A percentile compares a stretch with the other conserved stretches of the same genome.
These are phyloP conservation scores for Abrus pulchellus DNA, from an alignment of 306 rosid species.

Conservation along the genomic window DNA sequence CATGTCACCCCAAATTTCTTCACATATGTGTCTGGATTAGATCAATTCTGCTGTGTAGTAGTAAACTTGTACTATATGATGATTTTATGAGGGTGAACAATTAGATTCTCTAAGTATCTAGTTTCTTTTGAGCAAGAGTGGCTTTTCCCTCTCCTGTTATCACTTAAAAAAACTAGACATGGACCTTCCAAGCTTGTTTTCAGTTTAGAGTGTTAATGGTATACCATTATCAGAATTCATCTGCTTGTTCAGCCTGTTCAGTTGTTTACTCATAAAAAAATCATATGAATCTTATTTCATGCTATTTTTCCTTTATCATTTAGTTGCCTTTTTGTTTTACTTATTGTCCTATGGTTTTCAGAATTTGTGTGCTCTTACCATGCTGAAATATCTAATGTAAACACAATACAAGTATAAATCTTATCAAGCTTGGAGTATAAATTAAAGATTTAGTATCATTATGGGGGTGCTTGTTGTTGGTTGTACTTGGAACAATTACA, in stretches of 20 bases:
- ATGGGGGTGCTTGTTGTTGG: neutral
- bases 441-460: neutral
- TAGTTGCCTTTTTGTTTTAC: conserved; percentile 2
- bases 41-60: conserved; percentile 15
- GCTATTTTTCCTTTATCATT: neutral
- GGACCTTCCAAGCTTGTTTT: neutral
- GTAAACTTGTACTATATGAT: conserved; percentile 6
- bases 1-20: neutral
- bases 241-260: conserved; percentile 35
- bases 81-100: neutral
- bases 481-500: conserved; percentile 1
- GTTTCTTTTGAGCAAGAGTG: conserved; percentile 10
- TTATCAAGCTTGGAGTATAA: conserved; percentile 9
- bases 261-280: neutral
- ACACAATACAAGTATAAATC: conserved; percentile 18
- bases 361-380: conserved; percentile 20
- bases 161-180: conserved; percentile 11
- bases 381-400: neutral
- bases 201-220: conserved; percentile 1
- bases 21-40: conserved; percentile 22
- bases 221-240: conserved; percentile 15
- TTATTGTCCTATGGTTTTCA: neutral
- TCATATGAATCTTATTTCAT: neutral
- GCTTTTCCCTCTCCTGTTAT: conserved; percentile 5
- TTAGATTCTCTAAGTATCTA: neutral